Base-by-base conservation (phyloP, 345 rosid genomes). In the Crucihimalaya himalaica region DNA sequence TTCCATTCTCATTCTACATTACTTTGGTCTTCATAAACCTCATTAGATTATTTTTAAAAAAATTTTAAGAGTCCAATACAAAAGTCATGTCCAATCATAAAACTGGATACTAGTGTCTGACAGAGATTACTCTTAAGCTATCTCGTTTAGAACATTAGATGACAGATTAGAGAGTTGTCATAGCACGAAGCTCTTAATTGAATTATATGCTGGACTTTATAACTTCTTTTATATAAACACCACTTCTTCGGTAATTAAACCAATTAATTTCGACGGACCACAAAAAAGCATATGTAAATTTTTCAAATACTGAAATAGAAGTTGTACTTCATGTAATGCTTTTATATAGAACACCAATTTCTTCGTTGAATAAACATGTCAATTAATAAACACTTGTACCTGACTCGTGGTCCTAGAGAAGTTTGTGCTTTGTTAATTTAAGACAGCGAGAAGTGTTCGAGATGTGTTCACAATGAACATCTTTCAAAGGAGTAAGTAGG, bases 401-500 rank as follows among this genome's bases (percentile, higher is more conserved):
- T 16, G 53, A 66, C 21, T 66, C 15, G 70, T 50, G 59, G 71
- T 48, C 70, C 70, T 48, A 66, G 4, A 37, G 6, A 28, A 10
- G 40, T 31, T 6, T 32, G 31, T 31, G 19, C 40, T 7, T 19
- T n/a, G n/a, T 21, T 21, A 20, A 5, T 21, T 66, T 13, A 8
- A 25, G 53, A 39, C 31, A 53, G 16, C 6, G 1, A 21, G 37
- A 16, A 68, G 52, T 20, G 34, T 66, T 5, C 4, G 6, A 66
- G n/a, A 16, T 16, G 51, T 16, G 63, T 68, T 58, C 47, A 9
- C 25, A 59, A 32, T 50, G 34, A 29, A 50, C 15, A 59, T 34
- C 27, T 70, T 20, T 70, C 29, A 35, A 37, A 40, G 68, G 40
- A 27, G 60, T 71, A 18, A 27, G 60, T 71, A 18, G 75, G 68